phyloP scores from a whole-genome alignment of 1,284 basidiomycete genomes.

The Moesziomyces antarcticus region DNA sequence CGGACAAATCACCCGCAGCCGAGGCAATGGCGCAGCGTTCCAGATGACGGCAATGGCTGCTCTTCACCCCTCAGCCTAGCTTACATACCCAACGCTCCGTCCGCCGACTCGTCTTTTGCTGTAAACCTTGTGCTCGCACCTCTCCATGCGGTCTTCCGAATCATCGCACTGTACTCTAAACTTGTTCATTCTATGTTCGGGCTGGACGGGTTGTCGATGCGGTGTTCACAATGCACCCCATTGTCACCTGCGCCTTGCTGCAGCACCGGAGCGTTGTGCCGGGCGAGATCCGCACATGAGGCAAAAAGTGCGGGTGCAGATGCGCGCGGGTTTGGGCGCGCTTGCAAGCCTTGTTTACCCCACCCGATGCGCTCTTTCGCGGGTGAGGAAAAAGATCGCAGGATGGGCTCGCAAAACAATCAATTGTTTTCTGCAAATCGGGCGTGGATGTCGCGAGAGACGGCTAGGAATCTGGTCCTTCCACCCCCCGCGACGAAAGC shows the following conservation, averaged over 20 bases:
- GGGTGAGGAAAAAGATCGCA: not conserved
- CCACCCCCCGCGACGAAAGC: slow-evolving; percentile 5
- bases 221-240: too few species aligned
- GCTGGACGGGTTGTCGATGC: too few species aligned
- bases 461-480: slow-evolving; percentile 12
- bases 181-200: too few species aligned
- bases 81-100: not conserved
- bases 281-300: too few species aligned
- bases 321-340: not conserved
- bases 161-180: not conserved
- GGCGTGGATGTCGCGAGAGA: slow-evolving; percentile 1
- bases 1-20: slow-evolving; percentile 14
- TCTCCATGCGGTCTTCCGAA: not conserved
- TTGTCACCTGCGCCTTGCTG: too few species aligned
- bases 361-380: too few species aligned
- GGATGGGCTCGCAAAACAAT: not conserved
- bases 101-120: too few species aligned
- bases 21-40: slow-evolving; percentile 17
- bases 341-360: not conserved
- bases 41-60: not conserved
- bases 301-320: not conserved
- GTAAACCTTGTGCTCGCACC: too few species aligned
- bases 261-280: too few species aligned
- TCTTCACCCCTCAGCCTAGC: not conserved
- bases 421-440: slow-evolving; percentile 8